Percentiles rank a stretch among this genome's conserved stretches.
Evolutionary conservation across 2,329 filamentous ascomycete species (phyloP).

Genomic region (Cadophora luteo-olivacea): DNA sequence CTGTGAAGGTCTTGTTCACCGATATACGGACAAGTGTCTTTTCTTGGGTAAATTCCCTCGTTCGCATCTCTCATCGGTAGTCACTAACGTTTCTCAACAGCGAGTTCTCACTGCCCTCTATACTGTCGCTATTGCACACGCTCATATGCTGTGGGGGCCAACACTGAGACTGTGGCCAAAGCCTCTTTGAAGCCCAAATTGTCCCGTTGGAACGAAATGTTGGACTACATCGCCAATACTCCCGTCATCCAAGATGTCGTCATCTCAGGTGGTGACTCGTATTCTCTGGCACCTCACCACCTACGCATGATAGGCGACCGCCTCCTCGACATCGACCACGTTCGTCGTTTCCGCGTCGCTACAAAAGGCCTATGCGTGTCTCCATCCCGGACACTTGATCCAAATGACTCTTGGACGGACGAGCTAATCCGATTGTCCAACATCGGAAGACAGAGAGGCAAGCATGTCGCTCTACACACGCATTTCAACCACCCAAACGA

Average conservation of each 20-base stretch:
- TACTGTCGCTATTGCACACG: constrained; percentile 70
- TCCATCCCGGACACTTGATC: constrained; percentile 61
- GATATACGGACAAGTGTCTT: constrained; percentile 68
- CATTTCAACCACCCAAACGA: constrained; percentile 70
- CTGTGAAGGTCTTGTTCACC: constrained; percentile 63
- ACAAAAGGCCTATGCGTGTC: constrained; percentile 67
- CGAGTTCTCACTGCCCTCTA: constrained; percentile 65
- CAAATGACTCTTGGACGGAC: constrained; percentile 58
- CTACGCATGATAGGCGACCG: constrained; percentile 60
- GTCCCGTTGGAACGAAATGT: constrained; percentile 60
- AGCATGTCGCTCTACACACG: constrained; percentile 67
- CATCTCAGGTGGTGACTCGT: constrained; percentile 68
- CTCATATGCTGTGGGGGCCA: constrained; percentile 62
- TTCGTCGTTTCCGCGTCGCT: constrained; percentile 65
- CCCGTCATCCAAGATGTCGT: constrained; percentile 62
- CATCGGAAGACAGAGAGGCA: constrained; percentile 58
- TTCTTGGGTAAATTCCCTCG: constrained; percentile 57
- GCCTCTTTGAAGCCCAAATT: constrained; percentile 48
- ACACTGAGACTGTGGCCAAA: constrained; percentile 59
- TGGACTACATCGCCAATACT: constrained; percentile 60
- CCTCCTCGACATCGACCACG: constrained; percentile 62
- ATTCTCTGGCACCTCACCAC: constrained; percentile 60
- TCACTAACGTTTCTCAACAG: constrained; percentile 44
- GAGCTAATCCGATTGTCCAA: constrained; percentile 58
- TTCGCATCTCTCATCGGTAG: not conserved